Evolutionary conservation across 1,284 basidiomycete genomes (phyloP).

Genomic region (Irpex rosettiformis): DNA sequence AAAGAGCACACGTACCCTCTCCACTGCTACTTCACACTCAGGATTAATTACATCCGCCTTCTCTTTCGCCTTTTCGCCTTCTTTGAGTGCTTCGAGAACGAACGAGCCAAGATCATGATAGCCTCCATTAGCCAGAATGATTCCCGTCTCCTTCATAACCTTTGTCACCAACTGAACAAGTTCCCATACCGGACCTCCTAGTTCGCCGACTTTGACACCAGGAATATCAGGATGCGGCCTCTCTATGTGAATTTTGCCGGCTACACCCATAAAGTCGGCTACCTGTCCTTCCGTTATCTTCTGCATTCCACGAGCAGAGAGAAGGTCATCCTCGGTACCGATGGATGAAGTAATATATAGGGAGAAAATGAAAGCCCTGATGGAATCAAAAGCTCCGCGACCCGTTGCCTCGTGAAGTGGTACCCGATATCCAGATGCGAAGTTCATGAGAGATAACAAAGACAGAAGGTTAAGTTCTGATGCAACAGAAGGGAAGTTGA

Average conservation of each 20-base stretch:
- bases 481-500: conserved; percentile 66
- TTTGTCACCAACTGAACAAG: conserved; percentile 63
- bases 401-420: conserved; percentile 66
- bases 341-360: conserved; percentile 64
- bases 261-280: conserved; percentile 69
- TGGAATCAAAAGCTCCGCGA: conserved; percentile 78
- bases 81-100: conserved; percentile 61
- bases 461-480: conserved; percentile 75
- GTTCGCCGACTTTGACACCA: conserved; percentile 71
- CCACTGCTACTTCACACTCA: conserved; percentile 56
- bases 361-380: conserved; percentile 68
- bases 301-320: conserved; percentile 67
- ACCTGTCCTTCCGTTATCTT: conserved; percentile 50
- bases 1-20: conserved; percentile 43
- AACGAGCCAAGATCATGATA: conserved; percentile 74
- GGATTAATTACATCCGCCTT: conserved; percentile 32
- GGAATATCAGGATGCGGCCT: conserved; percentile 64
- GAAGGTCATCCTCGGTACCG: conserved; percentile 50
- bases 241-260: conserved; percentile 59
- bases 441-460: conserved; percentile 73
- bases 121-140: conserved; percentile 54
- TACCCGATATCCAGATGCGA: conserved; percentile 74
- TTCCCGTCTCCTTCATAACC: conserved; percentile 73
- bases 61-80: conserved; percentile 40
- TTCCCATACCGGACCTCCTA: conserved; percentile 72